Evolutionary conservation across 2,329 filamentous ascomycete species (phyloP), one percentile per base, ranked within the genome.

Genomic region (Coniosporium tulheliwenetii): DNA sequence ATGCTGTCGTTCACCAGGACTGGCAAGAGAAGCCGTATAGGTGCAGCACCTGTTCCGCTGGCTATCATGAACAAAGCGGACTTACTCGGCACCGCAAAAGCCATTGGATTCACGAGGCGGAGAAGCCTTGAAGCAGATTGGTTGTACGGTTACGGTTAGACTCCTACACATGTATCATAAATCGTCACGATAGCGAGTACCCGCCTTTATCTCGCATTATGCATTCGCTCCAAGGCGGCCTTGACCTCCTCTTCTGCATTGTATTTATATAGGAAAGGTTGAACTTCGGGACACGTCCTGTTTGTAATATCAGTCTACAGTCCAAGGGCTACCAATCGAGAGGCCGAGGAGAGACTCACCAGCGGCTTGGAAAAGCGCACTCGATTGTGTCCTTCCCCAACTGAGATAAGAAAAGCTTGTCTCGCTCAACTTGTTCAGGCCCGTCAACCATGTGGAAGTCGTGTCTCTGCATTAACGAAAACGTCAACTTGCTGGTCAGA

Each of bases 231-330:
- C 40, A 58, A 43, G 14, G 54, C 55, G 8, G 41, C 43, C 15
- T 49, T 50, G 12, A 69, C 72, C 49, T 77, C 75, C 26, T 60
- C 58, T 43, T 69, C 67, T 3, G 74, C 73, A 55, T 80, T 71
- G 45, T 81, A 80, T 0, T 75, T 73, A 47, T 74, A 81, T 37
- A 81, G 46, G 72, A 75, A 80, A 0, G 70, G 68, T 53, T 81
- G 76, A 0, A 76, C 68, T 30, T 71, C 60, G 0, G 74, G 75
- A 50, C 76, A 79, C 1, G 70, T 75, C 70, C 62, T 61, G 33
- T 26, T 14, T 14, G 2, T n/a, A 9, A 19, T 14, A 8, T 36
- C 29, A 41, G 40, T 31, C 26, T 36, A 14, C 37, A n/a, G 10
- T 16, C n/a, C 15, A 12, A 30, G 5, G 12, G n/a, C n/a, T 13